Conservation (phyloP, 2,329 filamentous ascomycete species). For the Sphaerostilbella broomeana region DNA sequence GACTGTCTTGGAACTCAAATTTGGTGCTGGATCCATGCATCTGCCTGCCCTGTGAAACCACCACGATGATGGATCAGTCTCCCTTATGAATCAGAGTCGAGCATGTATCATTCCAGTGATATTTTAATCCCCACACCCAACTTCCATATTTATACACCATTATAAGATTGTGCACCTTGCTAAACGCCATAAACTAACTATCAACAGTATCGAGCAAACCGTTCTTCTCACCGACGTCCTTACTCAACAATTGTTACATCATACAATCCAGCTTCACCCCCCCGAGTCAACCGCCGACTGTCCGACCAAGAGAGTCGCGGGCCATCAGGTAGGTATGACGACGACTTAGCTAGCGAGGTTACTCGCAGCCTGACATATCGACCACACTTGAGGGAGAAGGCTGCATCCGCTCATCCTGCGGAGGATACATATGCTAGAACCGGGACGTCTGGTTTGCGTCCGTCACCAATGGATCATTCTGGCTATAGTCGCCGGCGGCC, state of each 20-base stretch:
- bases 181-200: constrained; percentile 7
- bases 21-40: too few species aligned
- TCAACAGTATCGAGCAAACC: constrained; percentile 41
- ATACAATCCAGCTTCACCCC: constrained; percentile 44
- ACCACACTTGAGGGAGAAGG: constrained; percentile 27
- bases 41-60: too few species aligned
- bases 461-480: constrained; percentile 35
- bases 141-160: too few species aligned
- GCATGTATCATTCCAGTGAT: background rate
- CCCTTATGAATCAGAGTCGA: too few species aligned
- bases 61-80: too few species aligned
- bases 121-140: background rate
- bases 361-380: constrained; percentile 41
- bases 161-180: too few species aligned
- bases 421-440: constrained; percentile 32
- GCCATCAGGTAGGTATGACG: constrained; percentile 30
- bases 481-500: constrained; percentile 30
- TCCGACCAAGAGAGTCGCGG: constrained; percentile 50
- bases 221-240: constrained; percentile 44
- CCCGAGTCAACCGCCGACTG: constrained; percentile 44
- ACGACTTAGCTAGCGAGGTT: constrained; percentile 36
- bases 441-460: constrained; percentile 28
- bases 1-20: too few species aligned
- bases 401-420: constrained; percentile 31
- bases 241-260: constrained; percentile 46